Evolutionary conservation across 805 yeast species (phyloP).

Genomic region (Cephaloascus albidus): DNA sequence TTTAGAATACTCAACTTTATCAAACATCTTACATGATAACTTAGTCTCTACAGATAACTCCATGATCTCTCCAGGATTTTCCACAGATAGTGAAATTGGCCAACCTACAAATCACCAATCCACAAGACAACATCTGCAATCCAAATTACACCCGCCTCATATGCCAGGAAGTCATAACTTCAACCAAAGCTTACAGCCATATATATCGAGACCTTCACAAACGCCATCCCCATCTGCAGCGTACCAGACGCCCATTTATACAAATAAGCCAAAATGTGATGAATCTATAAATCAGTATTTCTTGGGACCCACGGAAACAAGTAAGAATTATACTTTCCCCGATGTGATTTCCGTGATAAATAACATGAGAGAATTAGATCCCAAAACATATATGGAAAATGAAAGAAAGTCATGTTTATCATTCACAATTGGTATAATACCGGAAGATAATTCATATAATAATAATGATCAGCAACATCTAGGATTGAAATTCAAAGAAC

Average conservation of each 20-base stretch:
- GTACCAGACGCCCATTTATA: background rate
- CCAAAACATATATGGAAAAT: constrained; percentile 26
- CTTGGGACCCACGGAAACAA: constrained; percentile 41
- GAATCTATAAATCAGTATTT: constrained; percentile 57
- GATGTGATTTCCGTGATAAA: constrained; percentile 43
- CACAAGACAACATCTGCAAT: constrained; percentile 2
- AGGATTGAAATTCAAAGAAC: constrained; percentile 46
- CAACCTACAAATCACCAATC: constrained; percentile 23
- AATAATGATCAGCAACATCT: constrained; percentile 7
- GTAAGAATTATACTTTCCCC: constrained; percentile 41
- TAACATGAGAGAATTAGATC: constrained; percentile 26
- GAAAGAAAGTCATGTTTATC: constrained; percentile 29
- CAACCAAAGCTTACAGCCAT: constrained; percentile 5
- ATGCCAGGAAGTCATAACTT: background rate
- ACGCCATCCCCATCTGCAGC: constrained; percentile 7
- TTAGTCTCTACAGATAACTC: constrained; percentile 8
- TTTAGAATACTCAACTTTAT: constrained; percentile 60
- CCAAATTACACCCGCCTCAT: background rate
- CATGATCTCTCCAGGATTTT: background rate
- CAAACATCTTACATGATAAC: constrained; percentile 51
- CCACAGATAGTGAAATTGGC: constrained; percentile 3
- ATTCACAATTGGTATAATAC: constrained; percentile 35
- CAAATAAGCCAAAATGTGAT: constrained; percentile 37
- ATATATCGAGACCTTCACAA: constrained; percentile 8
- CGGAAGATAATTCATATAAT: constrained; percentile 21